phyloP scores from a whole-genome alignment of 768 basidiomycete species.

The Termitomyces sp. region DNA sequence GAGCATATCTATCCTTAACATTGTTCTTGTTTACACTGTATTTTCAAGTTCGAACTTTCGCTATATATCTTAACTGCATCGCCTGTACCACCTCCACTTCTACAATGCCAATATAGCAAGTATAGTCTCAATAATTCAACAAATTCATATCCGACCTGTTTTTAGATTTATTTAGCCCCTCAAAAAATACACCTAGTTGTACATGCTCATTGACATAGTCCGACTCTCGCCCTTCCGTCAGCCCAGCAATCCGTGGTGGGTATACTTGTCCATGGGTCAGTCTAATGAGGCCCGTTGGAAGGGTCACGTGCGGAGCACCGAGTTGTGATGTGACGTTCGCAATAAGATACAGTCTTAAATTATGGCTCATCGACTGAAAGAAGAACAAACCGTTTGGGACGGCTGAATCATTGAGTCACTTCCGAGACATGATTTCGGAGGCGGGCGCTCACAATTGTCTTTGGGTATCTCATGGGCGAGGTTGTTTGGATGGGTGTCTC shows the following conservation, averaged over 20 bases:
- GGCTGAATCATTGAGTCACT: not conserved
- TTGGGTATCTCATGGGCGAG: not conserved
- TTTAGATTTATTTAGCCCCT: not conserved
- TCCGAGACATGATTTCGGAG: not conserved
- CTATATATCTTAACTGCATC: conserved; percentile 4
- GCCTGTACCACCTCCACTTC: conserved; percentile 3
- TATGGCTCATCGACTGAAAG: not conserved
- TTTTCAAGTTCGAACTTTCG: conserved; percentile 12
- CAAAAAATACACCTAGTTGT: too few relatives aligned
- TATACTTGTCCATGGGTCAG: not conserved
- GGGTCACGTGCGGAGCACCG: too few relatives aligned
- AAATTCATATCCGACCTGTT: not conserved
- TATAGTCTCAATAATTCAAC: not conserved
- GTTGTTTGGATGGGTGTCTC: not conserved
- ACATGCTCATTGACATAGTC: too few relatives aligned
- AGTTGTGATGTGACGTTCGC: too few relatives aligned
- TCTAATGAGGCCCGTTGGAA: too few relatives aligned
- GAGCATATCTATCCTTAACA: conserved; percentile 8
- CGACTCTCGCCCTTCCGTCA: not conserved
- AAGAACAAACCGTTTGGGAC: not conserved
- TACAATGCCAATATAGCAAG: not conserved
- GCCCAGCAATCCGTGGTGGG: not conserved
- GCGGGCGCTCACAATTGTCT: not conserved
- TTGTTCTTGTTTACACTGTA: conserved; percentile 15
- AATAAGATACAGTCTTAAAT: not conserved